Base-by-base conservation (phyloP, 371 early-diverging fungal species). In the Sporodiniella umbellata region DNA sequence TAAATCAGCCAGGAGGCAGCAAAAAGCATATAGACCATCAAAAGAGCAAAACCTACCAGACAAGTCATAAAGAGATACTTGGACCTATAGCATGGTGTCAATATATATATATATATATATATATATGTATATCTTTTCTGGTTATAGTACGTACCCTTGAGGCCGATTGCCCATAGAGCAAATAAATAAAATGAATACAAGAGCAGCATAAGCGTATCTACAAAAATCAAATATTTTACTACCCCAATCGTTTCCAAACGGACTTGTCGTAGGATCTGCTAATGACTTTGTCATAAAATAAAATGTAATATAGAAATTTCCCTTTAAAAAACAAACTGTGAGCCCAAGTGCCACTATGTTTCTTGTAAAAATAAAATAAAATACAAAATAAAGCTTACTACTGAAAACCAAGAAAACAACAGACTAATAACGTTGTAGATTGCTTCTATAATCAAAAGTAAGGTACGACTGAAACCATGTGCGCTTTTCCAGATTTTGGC, bases 111-210 rank as follows among this genome's bases (percentile, higher is more conserved):
- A 28, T 7, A 28, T 28, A 28, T 28, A 28, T 28, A 51, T 40
- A 18, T 40, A 14, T 42, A 47, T n/a, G 25, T 15, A 38, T 25
- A 39, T 30, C 2, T 26, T 17, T 17, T 28, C 11, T 25, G 22
- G 17, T 25, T 28, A 0, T 0, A n/a, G 19, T 38, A 60, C 53
- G 64, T 87, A 88, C 56, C 91, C 90, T 75, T 90, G 89, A 31
- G 93, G 93, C 31, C 91, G 69, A 58, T 93, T 93, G 30, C 93
- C 93, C 67, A 93, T 75, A 12, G 90, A 79, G 43, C 83, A 77
- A 48, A 91, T 83, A 54, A 93, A 89, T 23, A 80, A 66, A 1
- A 79, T 70, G 42, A 87, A 70, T 48, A 92, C 64, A 22, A 88
- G 53, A 15, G 81, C 62, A 33, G 87, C 66, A 65, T 92, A 92